Percentiles rank a stretch among this genome's conserved stretches.
These are phyloP conservation scores for Paraphaeosphaeria minitans DNA, from an alignment of 2,329 filamentous ascomycete species.

Conservation along the genomic window DNA sequence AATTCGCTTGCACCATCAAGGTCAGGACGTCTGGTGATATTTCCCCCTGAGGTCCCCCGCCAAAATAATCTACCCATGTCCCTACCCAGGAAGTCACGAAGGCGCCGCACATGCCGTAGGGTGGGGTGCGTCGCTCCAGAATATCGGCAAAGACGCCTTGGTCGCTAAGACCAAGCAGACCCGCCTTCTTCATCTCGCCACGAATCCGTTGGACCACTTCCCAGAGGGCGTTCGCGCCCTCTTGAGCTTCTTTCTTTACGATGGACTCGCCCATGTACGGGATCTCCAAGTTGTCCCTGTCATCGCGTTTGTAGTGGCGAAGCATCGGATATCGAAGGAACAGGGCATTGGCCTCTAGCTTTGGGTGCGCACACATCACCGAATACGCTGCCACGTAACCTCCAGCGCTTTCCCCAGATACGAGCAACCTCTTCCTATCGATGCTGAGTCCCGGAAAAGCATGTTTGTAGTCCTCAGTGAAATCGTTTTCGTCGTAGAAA, in stretches of 20 bases:
- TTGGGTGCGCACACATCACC: not conserved
- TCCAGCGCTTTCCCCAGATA: conserved; percentile 37
- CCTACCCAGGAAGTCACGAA: not conserved
- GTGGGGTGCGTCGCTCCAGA: not conserved
- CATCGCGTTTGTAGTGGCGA: not conserved
- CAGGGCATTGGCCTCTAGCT: not conserved
- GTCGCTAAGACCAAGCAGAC: not conserved
- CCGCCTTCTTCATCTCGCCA: not conserved
- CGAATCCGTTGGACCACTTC: not conserved
- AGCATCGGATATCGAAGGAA: conserved; percentile 10
- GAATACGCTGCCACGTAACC: conserved; percentile 32
- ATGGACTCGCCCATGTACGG: not conserved
- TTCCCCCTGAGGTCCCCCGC: not conserved
- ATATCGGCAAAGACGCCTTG: not conserved
- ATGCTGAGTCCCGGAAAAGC: not conserved
- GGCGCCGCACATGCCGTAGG: not conserved
- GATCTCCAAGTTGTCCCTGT: not conserved
- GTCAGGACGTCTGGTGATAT: not conserved
- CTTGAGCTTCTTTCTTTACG: not conserved
- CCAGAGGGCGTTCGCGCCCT: not conserved
- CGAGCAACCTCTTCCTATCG: conserved; percentile 7
- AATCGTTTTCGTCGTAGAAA: not conserved
- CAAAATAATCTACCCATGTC: not conserved
- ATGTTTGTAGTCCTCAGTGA: not conserved
- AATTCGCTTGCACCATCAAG: not conserved